phyloP scores from a whole-genome alignment of 345 rosid species.

The Murraya paniculata region DNA sequence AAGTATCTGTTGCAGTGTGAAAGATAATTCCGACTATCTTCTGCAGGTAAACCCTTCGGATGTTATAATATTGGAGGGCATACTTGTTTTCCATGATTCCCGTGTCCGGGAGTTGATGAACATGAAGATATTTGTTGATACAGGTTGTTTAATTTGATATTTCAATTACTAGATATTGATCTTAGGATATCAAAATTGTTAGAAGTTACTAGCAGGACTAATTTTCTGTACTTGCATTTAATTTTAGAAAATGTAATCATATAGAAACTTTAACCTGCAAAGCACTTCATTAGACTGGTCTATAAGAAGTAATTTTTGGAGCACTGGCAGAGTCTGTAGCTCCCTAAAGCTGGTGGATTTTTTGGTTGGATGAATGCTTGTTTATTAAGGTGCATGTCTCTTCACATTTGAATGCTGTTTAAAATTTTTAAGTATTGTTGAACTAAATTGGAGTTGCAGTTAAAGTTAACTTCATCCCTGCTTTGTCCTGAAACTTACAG shows the following conservation, averaged over 20 bases:
- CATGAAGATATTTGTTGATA: constrained; percentile 98
- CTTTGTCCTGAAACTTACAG: neutral
- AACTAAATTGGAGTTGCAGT: neutral
- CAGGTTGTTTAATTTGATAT: constrained; percentile 50
- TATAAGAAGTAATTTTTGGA: neutral
- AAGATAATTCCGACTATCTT: constrained; percentile 5
- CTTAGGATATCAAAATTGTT: neutral
- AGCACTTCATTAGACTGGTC: neutral
- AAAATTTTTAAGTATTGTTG: neutral
- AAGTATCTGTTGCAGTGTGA: neutral
- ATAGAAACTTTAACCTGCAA: neutral
- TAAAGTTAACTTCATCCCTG: neutral
- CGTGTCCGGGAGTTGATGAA: constrained; percentile 86
- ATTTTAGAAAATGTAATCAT: neutral
- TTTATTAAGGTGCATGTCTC: neutral
- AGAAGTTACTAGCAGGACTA: neutral
- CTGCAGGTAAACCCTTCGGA: constrained; percentile 91
- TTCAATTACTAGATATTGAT: neutral
- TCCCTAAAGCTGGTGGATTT: neutral
- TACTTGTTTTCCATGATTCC: constrained; percentile 88
- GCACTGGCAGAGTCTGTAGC: neutral
- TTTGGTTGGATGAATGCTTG: neutral
- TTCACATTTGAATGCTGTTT: neutral
- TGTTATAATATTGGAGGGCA: constrained; percentile 94
- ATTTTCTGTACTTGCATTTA: neutral